Evolutionary conservation across 495 filamentous ascomycete species (phyloP).

Genomic region (Parathielavia appendiculata): DNA sequence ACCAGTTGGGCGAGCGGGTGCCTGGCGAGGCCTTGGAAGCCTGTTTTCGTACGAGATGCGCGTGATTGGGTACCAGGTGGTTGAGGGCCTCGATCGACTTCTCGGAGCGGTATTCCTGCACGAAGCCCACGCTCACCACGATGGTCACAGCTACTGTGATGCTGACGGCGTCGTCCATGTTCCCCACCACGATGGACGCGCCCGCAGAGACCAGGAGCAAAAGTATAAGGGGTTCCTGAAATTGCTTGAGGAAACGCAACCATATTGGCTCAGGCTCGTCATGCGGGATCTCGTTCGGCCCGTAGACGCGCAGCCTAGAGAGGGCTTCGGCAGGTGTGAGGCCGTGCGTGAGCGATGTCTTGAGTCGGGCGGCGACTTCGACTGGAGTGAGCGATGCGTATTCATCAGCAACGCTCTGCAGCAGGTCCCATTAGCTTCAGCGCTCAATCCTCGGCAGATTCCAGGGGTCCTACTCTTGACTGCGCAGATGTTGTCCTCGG

Average conservation of each 20-base stretch:
- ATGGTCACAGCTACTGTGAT: conserved; percentile 94
- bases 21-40: conserved; percentile 26
- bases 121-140: conserved; percentile 91
- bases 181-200: conserved; percentile 87
- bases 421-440: conserved; percentile 12
- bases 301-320: conserved; percentile 69
- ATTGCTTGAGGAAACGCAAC: conserved; percentile 92
- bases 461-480: conserved; percentile 35
- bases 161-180: conserved; percentile 91
- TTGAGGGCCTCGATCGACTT: conserved; percentile 94
- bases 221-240: conserved; percentile 84
- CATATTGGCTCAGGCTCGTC: conserved; percentile 91
- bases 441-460: not conserved
- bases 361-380: conserved; percentile 71
- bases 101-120: conserved; percentile 96
- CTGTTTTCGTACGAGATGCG: conserved; percentile 74
- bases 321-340: conserved; percentile 76
- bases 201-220: conserved; percentile 88
- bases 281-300: conserved; percentile 90
- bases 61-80: conserved; percentile 88
- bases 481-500: conserved; percentile 43
- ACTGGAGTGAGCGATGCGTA: conserved; percentile 58
- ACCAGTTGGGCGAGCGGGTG: conserved; percentile 43
- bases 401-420: conserved; percentile 46
- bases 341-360: conserved; percentile 77